Evolutionary conservation across 73 alveolate genomes (phyloP).

Genomic region (Symbiodinium natans): DNA sequence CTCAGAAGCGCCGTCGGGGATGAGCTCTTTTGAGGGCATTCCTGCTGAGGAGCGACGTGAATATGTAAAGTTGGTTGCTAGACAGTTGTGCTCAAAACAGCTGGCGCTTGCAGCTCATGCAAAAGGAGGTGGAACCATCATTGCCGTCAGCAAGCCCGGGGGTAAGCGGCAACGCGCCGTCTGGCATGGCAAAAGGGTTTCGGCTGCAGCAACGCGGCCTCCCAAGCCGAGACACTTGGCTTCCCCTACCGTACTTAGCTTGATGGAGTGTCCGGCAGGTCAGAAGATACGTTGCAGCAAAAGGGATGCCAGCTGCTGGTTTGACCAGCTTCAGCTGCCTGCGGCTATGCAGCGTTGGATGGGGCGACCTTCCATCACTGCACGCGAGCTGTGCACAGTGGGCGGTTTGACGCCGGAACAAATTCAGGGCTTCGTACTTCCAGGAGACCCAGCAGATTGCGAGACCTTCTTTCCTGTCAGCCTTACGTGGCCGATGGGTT

Average conservation of each 20-base stretch:
- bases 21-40: not conserved
- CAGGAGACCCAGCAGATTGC: not conserved
- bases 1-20: not conserved
- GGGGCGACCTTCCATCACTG: conserved; percentile 26
- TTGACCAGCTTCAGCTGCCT: not conserved
- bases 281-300: not conserved
- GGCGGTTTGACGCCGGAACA: not conserved
- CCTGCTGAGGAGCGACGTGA: not conserved
- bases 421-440: not conserved
- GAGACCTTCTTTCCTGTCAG: not conserved
- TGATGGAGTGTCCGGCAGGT: not conserved
- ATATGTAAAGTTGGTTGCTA: not conserved
- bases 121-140: not conserved
- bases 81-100: not conserved
- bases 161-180: not conserved
- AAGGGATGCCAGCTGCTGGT: conserved; percentile 17
- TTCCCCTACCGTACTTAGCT: not conserved
- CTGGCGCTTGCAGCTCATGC: not conserved
- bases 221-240: conserved; percentile 25
- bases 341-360: not conserved
- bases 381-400: not conserved
- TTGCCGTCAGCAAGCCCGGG: not conserved
- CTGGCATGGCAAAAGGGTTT: not conserved
- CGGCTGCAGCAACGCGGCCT: not conserved
- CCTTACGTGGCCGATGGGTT: conserved; percentile 18